Conservation (phyloP, 257 asterid species). For the Solanum ossicruentum region DNA sequence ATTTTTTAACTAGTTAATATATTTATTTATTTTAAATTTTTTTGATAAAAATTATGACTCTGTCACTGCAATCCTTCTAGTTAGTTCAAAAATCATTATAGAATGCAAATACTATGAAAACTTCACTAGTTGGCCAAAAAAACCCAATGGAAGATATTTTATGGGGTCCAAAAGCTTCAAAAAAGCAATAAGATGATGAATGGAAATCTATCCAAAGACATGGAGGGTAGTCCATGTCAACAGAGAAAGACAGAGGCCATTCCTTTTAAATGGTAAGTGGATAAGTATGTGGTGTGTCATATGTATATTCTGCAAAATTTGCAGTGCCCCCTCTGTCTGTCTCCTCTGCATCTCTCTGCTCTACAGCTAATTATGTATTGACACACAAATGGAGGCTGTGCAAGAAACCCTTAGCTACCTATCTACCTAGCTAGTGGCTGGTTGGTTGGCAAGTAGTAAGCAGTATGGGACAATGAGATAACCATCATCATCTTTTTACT, state of each 20-base stretch:
- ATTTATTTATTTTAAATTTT: no score
- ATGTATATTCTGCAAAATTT: background rate
- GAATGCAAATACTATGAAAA: no score
- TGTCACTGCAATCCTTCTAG: no score
- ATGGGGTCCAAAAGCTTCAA: background rate
- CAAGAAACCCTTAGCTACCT: background rate
- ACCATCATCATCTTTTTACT: background rate
- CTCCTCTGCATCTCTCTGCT: background rate
- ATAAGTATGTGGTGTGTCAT: background rate
- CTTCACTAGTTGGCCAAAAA: background rate
- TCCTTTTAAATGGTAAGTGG: background rate
- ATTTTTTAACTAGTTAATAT: no score
- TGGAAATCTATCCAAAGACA: background rate
- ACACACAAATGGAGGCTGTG: background rate
- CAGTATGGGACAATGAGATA: background rate
- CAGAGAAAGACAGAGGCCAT: background rate
- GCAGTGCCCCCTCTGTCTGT: background rate
- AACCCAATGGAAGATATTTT: background rate
- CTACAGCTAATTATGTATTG: background rate
- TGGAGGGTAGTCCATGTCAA: background rate
- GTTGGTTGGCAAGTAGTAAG: background rate
- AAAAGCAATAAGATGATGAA: background rate
- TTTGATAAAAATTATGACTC: no score
- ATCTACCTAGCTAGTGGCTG: background rate
- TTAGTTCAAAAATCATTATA: no score